Evolutionary conservation across 106 monocot genomes (phyloP), one percentile per base, ranked within the genome.

Genomic region (Iris macrosiphon): DNA sequence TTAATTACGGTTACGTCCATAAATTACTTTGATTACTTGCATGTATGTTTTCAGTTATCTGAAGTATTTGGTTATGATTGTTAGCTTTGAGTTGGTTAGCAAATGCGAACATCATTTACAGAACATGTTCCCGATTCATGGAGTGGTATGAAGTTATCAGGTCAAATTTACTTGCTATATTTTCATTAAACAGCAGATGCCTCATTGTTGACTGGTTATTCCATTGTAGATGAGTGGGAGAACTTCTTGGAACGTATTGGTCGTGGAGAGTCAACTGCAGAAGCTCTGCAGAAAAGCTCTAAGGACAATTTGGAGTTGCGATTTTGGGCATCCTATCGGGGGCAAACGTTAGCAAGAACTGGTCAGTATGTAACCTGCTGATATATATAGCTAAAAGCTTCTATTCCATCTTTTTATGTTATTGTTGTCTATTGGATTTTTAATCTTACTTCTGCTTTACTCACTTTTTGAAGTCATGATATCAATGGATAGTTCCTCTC

Each of bases 241-340:
- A 95, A 95, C 61, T 95, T 95, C 59, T 57, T 89, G 43, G 89
- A 95, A 67, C 67, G 95, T 57, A 95, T 82, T 66, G 79, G 70
- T 10, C 69, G 75, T 72, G 65, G 64, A 33, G 66, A 74, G 13
- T 81, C 65, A 46, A 73, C 85, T 62, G 82, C 63, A 20, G 82
- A 95, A 24, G 72, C 79, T 74, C 65, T 95, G 27, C 41, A 70
- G 54, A 76, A 74, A 18, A 82, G 55, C 67, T 60, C 78, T 5
- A 63, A 47, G 56, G 81, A 89, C 35, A 77, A 58, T 7, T 67
- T 95, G 64, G 89, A 95, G 40, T 45, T 95, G 54, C 75, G 95
- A 16, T 95, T 95, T 66, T 95, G 95, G 95, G 95, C 71, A 64
- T 95, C 95, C 22, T 95, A 95, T 71, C 79, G 89, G 12, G 95